These are phyloP conservation scores for Calonectria fujianensis DNA, from an alignment of 2,329 filamentous ascomycete genomes.

Conservation along the genomic window DNA sequence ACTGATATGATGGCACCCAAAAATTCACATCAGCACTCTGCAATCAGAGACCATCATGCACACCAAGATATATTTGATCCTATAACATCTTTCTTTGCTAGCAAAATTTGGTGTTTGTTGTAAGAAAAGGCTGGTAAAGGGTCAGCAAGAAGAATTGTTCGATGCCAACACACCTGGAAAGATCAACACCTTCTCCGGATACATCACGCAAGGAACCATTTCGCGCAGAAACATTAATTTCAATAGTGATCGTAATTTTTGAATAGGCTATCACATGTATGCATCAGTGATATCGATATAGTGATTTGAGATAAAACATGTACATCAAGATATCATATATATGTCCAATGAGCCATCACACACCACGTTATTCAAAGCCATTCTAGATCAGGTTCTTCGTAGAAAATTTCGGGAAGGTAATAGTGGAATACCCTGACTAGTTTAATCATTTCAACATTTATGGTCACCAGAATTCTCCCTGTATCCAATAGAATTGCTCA, in stretches of 20 bases:
- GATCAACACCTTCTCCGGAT: neutral
- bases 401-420: neutral
- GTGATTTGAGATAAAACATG: neutral
- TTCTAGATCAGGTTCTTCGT: neutral
- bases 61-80: neutral
- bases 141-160: neutral
- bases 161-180: neutral
- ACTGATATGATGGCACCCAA: neutral
- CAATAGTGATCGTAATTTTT: neutral
- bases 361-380: neutral
- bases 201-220: neutral
- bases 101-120: neutral
- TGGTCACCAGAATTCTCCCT: neutral
- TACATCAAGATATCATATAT: neutral
- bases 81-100: neutral
- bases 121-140: neutral
- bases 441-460: neutral
- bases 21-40: neutral
- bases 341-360: neutral
- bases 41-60: neutral
- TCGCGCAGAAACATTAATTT: neutral
- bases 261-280: neutral
- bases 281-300: neutral
- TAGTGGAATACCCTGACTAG: neutral
- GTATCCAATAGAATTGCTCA: neutral